Conservation (phyloP, 768 basidiomycete genomes). For the Tylopilus plumbeoviolaceoides region DNA sequence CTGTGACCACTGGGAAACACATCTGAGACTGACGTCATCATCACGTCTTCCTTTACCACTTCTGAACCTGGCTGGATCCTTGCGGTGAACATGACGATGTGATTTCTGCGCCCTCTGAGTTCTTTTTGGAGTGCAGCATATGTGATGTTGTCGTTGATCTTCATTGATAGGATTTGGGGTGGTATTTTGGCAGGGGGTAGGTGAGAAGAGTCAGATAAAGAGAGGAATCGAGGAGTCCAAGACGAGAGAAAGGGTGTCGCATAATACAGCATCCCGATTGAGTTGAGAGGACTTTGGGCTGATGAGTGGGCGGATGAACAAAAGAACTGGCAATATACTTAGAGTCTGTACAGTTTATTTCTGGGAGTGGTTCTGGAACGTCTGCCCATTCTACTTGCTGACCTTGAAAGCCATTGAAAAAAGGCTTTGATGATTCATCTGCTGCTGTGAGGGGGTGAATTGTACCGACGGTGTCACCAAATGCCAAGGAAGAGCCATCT, state of each 20-base stretch:
- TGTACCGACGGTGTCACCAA: slow-evolving; percentile 82
- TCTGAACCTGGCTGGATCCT: slow-evolving; percentile 72
- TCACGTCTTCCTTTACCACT: slow-evolving; percentile 63
- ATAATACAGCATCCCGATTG: slow-evolving; percentile 87
- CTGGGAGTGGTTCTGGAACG: slow-evolving; percentile 57
- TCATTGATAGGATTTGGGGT: no score
- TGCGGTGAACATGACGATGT: slow-evolving; percentile 47
- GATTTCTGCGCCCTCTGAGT: slow-evolving; percentile 77
- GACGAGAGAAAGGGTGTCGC: no score
- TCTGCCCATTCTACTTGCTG: slow-evolving; percentile 85
- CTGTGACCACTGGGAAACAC: not conserved
- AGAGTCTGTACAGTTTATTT: slow-evolving; percentile 75
- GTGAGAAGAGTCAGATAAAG: no score
- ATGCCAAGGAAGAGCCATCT: slow-evolving; percentile 87
- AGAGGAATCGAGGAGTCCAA: no score
- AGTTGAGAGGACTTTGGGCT: slow-evolving; percentile 69
- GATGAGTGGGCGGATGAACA: not conserved
- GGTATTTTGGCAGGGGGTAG: no score
- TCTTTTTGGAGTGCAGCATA: slow-evolving; percentile 87
- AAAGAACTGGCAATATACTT: slow-evolving; percentile 50
- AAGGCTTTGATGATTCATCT: slow-evolving; percentile 49
- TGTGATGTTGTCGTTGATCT: no score
- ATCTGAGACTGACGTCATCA: slow-evolving; percentile 35
- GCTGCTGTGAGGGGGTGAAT: slow-evolving; percentile 81
- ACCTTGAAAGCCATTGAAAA: slow-evolving; percentile 86